These are phyloP conservation scores for Bauhinia variegata DNA, from an alignment of 306 rosid species.

Conservation along the genomic window DNA sequence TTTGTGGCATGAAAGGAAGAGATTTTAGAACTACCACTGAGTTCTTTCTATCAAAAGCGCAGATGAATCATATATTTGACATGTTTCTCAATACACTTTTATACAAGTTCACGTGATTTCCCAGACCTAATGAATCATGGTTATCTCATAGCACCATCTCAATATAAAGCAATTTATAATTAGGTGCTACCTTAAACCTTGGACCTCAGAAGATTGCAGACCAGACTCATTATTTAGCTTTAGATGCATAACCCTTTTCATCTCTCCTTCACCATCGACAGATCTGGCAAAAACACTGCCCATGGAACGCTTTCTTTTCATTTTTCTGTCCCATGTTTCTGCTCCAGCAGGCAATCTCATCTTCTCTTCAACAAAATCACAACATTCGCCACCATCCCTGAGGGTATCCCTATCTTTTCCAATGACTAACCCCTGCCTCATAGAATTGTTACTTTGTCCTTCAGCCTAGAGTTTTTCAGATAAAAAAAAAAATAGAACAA, in stretches of 20 bases:
- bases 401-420: conserved; percentile 67
- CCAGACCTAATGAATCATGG: conserved; percentile 1
- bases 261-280: conserved; percentile 68
- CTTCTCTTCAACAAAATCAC: conserved; percentile 77
- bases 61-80: background rate
- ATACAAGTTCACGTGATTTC: conserved; percentile 10
- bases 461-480: conserved; percentile 57
- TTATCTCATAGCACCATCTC: conserved; percentile 4
- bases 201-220: conserved; percentile 61
- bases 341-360: conserved; percentile 69
- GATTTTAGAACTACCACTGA: background rate
- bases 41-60: background rate
- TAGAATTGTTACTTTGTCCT: conserved; percentile 54
- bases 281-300: conserved; percentile 60
- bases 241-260: conserved; percentile 58
- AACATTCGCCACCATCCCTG: conserved; percentile 62
- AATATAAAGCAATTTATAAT: conserved; percentile 36
- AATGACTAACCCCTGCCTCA: conserved; percentile 57
- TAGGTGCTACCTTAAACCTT: conserved; percentile 61
- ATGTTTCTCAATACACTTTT: conserved; percentile 23
- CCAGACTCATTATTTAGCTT: conserved; percentile 64
- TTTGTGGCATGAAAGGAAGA: background rate
- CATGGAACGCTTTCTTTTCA: conserved; percentile 78
- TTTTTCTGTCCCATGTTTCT: conserved; percentile 79
- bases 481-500: background rate